phyloP scores from a whole-genome alignment of 371 early-diverging fungal genomes.

The Rhizopus arrhizus region DNA sequence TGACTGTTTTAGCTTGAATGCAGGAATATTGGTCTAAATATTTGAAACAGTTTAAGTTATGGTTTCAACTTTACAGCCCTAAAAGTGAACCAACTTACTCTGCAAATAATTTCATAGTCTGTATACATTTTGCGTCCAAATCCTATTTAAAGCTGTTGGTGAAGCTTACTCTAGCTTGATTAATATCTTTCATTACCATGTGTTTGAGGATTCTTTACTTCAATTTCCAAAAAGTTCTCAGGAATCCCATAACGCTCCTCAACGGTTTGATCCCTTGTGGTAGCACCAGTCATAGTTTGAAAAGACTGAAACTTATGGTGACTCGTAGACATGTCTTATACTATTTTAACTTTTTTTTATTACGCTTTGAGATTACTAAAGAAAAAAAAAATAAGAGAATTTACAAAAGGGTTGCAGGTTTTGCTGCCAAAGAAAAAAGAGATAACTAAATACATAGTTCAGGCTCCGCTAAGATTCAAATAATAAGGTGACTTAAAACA shows the following conservation, averaged over 20 bases:
- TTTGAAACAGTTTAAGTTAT: no score
- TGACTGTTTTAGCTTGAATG: constrained; percentile 87
- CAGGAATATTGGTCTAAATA: constrained; percentile 93
- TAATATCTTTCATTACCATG: constrained; percentile 60
- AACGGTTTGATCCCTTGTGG: constrained; percentile 76
- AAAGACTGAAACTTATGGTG: constrained; percentile 55
- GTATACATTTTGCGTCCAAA: constrained; percentile 89
- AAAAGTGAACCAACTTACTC: constrained; percentile 54
- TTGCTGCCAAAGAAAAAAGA: constrained; percentile 4
- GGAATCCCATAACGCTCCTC: constrained; percentile 93
- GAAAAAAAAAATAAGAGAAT: constrained; percentile 4
- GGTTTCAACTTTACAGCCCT: no score
- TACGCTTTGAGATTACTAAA: not conserved
- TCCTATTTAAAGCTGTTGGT: constrained; percentile 34
- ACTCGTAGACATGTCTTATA: constrained; percentile 23
- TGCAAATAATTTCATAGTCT: constrained; percentile 94
- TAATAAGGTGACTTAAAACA: constrained; percentile 13
- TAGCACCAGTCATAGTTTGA: constrained; percentile 57
- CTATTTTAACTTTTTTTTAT: not conserved
- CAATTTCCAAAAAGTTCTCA: constrained; percentile 97
- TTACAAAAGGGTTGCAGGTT: not conserved
- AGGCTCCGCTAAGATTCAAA: not conserved
- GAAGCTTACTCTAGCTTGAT: no score
- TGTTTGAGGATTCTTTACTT: constrained; percentile 89
- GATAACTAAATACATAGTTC: no score